A percentile compares a stretch with the other conserved stretches of the same genome.
phyloP scores from a whole-genome alignment of 2,329 filamentous ascomycete genomes.

The Zasmidium citrigriseum region DNA sequence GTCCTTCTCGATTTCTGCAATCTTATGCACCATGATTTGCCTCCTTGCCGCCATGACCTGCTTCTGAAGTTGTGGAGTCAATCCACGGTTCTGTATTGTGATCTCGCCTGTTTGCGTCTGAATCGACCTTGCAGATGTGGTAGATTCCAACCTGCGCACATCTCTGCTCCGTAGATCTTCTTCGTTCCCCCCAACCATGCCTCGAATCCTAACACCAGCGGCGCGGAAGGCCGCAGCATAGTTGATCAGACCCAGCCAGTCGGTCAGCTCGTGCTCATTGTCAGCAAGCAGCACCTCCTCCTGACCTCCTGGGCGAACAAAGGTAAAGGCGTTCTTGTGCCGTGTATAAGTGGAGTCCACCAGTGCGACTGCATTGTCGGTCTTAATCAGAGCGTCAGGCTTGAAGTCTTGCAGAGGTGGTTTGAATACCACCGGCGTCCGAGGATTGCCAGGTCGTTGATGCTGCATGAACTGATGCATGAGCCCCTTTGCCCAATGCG shows the following conservation, averaged over 20 bases:
- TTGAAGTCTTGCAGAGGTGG: conserved; percentile 91
- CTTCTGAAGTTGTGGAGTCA: conserved; percentile 70
- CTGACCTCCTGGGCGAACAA: conserved; percentile 80
- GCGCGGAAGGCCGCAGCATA: conserved; percentile 94
- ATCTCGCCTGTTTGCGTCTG: conserved; percentile 74
- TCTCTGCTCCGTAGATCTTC: conserved; percentile 66
- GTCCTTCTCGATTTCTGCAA: conserved; percentile 79
- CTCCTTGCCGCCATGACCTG: conserved; percentile 82
- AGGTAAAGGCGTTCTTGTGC: conserved; percentile 93
- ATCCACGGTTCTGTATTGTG: conserved; percentile 55
- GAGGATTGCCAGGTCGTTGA: conserved; percentile 73
- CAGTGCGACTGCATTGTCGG: conserved; percentile 86
- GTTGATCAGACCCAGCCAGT: conserved; percentile 95
- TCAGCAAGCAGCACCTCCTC: conserved; percentile 93
- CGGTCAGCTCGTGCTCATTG: conserved; percentile 87
- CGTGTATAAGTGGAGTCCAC: conserved; percentile 85
- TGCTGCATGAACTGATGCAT: conserved; percentile 87
- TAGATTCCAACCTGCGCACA: conserved; percentile 69
- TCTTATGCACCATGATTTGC: conserved; percentile 80
- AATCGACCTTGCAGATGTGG: conserved; percentile 51
- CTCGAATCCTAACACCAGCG: conserved; percentile 85
- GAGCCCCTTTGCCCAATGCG: conserved; percentile 85
- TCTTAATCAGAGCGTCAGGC: conserved; percentile 89
- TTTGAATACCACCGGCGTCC: conserved; percentile 81
- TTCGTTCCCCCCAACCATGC: conserved; percentile 80